Evolutionary conservation across 371 early-diverging fungal species (phyloP).

Genomic region (Nematocida ausubeli): DNA sequence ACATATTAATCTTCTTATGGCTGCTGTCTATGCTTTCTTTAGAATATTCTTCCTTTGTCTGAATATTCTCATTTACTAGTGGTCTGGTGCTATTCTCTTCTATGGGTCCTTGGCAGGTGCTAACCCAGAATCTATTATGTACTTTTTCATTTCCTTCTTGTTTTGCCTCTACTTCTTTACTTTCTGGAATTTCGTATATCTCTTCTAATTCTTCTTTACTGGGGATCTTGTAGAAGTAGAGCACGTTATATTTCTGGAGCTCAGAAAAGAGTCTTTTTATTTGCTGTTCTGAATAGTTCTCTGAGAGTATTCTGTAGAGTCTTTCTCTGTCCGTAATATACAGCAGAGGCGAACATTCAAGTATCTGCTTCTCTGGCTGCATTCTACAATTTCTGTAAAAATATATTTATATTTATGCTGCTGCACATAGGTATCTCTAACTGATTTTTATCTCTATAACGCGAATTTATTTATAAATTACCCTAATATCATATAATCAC

Average conservation of each 20-base stretch:
- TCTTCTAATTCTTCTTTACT: slow-evolving; percentile 1
- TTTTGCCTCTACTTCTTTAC: not conserved
- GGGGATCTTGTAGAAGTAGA: not conserved
- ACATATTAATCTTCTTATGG: not conserved
- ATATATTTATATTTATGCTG: slow-evolving; percentile 11
- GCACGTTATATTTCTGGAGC: slow-evolving; percentile 9
- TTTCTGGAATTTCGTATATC: not conserved
- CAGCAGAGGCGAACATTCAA: slow-evolving; percentile 7
- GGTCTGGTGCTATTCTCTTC: not conserved
- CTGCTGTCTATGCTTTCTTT: not conserved
- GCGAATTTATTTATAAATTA: not conserved
- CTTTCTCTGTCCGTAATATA: not conserved
- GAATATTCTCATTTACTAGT: not conserved
- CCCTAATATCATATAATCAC: not conserved
- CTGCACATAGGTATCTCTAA: not conserved
- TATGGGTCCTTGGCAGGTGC: not conserved
- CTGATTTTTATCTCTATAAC: not conserved
- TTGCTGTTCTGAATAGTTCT: not conserved
- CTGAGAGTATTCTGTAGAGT: not conserved
- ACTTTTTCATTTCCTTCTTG: no score
- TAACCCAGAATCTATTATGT: not conserved
- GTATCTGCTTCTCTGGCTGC: slow-evolving; percentile 1
- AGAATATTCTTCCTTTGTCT: not conserved
- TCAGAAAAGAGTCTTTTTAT: slow-evolving; percentile 2
- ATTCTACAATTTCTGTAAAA: slow-evolving; percentile 9